Conservation (phyloP, 2,329 filamentous ascomycete species). For the Myriosclerotinia curreyana region DNA sequence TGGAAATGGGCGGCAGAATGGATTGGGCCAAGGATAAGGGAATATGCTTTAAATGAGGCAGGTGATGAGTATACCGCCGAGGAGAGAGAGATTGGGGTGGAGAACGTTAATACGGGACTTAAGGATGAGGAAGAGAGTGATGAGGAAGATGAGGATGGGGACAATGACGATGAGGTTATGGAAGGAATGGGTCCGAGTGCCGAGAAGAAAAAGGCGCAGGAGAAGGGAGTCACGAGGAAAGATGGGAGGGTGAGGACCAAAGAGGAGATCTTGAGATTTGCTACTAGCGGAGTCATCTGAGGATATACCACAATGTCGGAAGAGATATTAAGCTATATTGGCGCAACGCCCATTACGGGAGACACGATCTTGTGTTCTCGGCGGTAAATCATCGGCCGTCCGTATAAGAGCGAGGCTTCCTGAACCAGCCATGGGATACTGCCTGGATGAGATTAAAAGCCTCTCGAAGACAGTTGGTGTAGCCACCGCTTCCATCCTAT, state of each 20-base stretch:
- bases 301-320: background rate
- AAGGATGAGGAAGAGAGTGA: conserved; percentile 56
- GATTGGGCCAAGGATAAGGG: conserved; percentile 43
- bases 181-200: conserved; percentile 41
- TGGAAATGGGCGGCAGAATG: conserved; percentile 48
- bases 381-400: background rate
- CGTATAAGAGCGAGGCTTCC: background rate
- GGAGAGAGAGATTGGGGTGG: conserved; percentile 63
- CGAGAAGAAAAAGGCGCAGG: conserved; percentile 28
- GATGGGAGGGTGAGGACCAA: conserved; percentile 36
- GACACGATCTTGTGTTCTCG: background rate
- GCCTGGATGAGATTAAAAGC: background rate
- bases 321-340: conserved; percentile 7
- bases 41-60: conserved; percentile 48
- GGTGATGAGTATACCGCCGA: conserved; percentile 69
- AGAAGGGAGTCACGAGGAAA: conserved; percentile 24
- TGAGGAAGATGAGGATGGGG: conserved; percentile 48
- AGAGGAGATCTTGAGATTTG: conserved; percentile 49
- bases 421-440: background rate
- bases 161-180: conserved; percentile 55
- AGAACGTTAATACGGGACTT: conserved; percentile 71
- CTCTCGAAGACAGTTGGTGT: background rate
- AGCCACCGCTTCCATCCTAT: background rate
- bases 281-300: conserved; percentile 45
- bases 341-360: background rate